Conservation (phyloP, 495 filamentous ascomycete genomes). For the Podospora fimiseda region DNA sequence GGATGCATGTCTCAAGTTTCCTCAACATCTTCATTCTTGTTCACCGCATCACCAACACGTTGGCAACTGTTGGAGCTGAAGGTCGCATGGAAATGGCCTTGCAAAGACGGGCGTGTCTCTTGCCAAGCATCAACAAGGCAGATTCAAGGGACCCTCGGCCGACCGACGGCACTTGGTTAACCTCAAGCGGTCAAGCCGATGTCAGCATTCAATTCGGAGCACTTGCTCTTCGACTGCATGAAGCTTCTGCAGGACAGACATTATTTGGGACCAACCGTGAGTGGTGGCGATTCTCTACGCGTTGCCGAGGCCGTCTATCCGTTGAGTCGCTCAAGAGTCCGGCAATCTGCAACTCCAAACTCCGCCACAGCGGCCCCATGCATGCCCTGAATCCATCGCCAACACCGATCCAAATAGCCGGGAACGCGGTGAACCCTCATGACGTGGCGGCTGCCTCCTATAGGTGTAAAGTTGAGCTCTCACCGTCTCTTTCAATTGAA, state of each 20-base stretch:
- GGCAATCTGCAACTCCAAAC: constrained; percentile 1
- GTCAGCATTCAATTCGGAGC: not conserved
- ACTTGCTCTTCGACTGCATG: not conserved
- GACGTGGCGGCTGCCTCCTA: not conserved
- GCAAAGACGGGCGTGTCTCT: not conserved
- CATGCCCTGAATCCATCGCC: not conserved
- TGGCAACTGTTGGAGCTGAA: not conserved
- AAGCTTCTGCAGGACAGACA: constrained; percentile 3
- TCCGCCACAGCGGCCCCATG: constrained; percentile 3
- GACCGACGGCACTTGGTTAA: not conserved
- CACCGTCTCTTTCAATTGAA: not conserved
- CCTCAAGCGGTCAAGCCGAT: constrained; percentile 3
- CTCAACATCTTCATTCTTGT: no score
- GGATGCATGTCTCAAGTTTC: not conserved
- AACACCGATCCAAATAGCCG: not conserved
- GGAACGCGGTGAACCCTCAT: not conserved
- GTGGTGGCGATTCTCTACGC: constrained; percentile 2
- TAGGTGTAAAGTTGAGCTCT: not conserved
- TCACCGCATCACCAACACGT: no score
- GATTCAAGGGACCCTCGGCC: not conserved
- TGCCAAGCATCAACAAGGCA: not conserved
- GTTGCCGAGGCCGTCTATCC: constrained; percentile 2
- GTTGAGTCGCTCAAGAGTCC: not conserved
- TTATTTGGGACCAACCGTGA: not conserved
- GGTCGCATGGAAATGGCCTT: not conserved